phyloP scores from a whole-genome alignment of 805 yeast species.

The Saccharomycopsis sp. region DNA sequence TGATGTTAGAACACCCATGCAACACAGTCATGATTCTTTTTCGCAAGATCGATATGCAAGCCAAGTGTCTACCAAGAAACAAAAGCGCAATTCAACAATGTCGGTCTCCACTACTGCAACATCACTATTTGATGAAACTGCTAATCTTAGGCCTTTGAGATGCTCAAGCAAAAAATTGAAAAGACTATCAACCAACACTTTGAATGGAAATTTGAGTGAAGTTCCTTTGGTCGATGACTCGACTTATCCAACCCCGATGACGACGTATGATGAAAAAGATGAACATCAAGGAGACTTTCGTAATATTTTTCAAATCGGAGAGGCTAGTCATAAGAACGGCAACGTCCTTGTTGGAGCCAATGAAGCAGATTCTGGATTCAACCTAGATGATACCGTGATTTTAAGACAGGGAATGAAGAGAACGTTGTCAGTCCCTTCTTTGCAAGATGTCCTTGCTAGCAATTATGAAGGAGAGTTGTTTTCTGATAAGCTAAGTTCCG shows the following conservation, averaged over 20 bases:
- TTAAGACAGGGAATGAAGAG: background rate
- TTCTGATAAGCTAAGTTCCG: too few relatives aligned
- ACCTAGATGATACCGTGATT: background rate
- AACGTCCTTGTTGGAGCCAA: too few relatives aligned
- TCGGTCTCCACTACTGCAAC: conserved; percentile 16
- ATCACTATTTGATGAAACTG: conserved; percentile 17
- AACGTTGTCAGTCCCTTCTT: too few relatives aligned
- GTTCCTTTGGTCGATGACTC: background rate
- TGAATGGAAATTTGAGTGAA: conserved; percentile 6
- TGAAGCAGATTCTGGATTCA: too few relatives aligned
- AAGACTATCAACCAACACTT: conserved; percentile 4
- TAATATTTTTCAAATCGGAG: background rate
- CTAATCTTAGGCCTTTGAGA: conserved; percentile 17
- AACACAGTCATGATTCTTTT: too few relatives aligned
- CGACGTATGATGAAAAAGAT: too few relatives aligned
- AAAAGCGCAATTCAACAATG: too few relatives aligned
- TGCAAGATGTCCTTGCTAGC: background rate
- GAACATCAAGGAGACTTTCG: conserved; percentile 12
- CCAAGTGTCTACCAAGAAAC: too few relatives aligned
- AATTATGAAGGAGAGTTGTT: background rate
- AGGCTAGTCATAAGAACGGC: too few relatives aligned
- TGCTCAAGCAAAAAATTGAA: conserved; percentile 16
- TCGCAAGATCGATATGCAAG: too few relatives aligned
- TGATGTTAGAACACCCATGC: too few relatives aligned
- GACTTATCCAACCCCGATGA: background rate